Base-by-base conservation (phyloP, 768 basidiomycete species). In the Auricularia cornea region DNA sequence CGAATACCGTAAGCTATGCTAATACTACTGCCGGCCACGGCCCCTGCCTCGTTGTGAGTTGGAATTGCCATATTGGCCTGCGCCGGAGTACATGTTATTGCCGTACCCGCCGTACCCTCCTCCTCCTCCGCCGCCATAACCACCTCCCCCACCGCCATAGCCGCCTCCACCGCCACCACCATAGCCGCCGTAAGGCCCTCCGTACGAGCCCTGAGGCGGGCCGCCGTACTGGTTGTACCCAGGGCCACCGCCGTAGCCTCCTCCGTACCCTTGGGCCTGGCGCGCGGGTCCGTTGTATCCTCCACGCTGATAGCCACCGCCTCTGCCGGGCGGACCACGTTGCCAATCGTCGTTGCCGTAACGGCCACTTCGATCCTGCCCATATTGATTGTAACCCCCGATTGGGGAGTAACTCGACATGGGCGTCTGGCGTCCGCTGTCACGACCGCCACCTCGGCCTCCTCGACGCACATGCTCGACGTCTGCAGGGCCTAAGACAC, bases 401-500 rank as follows among this genome's bases (percentile, higher is more conserved):
- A 44, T 60, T 41, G 31, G 63, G 38, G 38, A 18, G 63, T 40
- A 40, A 44, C 52, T 38, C 40, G 54, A 56, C 60, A 57, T 31
- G 54, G 54, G 30, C 54, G 54, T 29, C 31, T 59, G 35, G 14
- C 63, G 28, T 8, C 65, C 60, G 29, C 63, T 63, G 1, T 70
- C 67, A 3, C 74, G 70, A 18, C 68, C 64, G 28, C 68, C 68
- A 44, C 68, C 66, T 10, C 30, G 54, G 6, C 73, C 68, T 20
- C 79, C 76, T 11, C 78, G 68, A 30, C 89, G 82, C 1, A 85
- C 82, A 29, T 77, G 75, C 66, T 94, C 92, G 60, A 89, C 76
- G 71, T 99, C 97, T 31, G 78, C 76, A 2, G 85, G 72, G 12
- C 82, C 84, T 41, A 99, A 79, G 1, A 86, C 74, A 11, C 85